Percentiles rank a stretch among this genome's conserved stretches.
phyloP scores from a whole-genome alignment of 768 basidiomycete genomes.

The Hypsizygus marmoreus region DNA sequence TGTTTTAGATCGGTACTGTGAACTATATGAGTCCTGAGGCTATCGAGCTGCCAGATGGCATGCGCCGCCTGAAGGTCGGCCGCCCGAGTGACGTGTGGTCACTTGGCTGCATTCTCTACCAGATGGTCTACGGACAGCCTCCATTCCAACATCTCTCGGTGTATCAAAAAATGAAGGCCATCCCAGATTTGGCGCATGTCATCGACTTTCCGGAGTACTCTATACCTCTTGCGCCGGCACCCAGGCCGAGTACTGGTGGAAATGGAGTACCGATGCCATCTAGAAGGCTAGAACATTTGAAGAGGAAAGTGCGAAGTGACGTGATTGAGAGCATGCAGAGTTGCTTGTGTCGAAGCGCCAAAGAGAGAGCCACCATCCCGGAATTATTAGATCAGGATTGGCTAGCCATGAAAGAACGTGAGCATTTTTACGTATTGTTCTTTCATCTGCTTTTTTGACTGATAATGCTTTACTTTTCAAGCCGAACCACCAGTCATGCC shows the following conservation, averaged over 20 bases:
- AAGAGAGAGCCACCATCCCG: conserved; percentile 85
- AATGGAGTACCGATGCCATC: conserved; percentile 39
- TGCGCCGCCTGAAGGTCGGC: conserved; percentile 91
- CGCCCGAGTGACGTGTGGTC: conserved; percentile 98
- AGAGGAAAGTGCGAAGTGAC: conserved; percentile 65
- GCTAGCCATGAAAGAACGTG: conserved; percentile 65
- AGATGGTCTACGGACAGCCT: conserved; percentile 95
- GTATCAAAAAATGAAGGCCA: conserved; percentile 91
- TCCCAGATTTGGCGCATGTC: conserved; percentile 72
- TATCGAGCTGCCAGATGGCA: conserved; percentile 84
- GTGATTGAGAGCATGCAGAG: conserved; percentile 83
- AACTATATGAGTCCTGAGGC: conserved; percentile 99
- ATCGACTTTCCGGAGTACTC: conserved; percentile 85
- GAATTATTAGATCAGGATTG: conserved; percentile 83
- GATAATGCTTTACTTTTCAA: conserved; percentile 13
- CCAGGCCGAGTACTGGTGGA: conserved; percentile 27
- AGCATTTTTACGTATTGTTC: conserved; percentile 21
- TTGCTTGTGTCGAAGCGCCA: conserved; percentile 79
- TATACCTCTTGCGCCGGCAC: conserved; percentile 48
- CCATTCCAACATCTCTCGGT: conserved; percentile 88
- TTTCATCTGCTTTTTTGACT: not conserved
- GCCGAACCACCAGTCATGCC: conserved; percentile 29
- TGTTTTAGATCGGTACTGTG: conserved; percentile 83
- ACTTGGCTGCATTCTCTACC: conserved; percentile 95
- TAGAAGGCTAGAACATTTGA: conserved; percentile 68